Percentiles rank a stretch among this genome's conserved stretches.
phyloP scores from a whole-genome alignment of 1,139 yeast genomes.

The Lodderomyces oxycetoniae region DNA sequence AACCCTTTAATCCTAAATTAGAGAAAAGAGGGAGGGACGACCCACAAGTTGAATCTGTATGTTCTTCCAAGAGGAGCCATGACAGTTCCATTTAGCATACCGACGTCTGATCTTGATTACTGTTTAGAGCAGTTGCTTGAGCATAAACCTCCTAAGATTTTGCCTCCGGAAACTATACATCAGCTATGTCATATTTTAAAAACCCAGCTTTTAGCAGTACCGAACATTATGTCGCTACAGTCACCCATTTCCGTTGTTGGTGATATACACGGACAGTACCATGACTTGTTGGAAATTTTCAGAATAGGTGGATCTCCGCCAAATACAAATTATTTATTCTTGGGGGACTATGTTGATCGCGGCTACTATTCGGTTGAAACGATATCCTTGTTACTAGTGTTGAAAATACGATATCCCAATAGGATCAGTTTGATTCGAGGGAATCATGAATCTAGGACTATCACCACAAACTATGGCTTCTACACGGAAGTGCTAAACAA shows the following conservation, averaged over 20 bases:
- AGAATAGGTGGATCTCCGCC: conserved; percentile 93
- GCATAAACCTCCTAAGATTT: conserved; percentile 40
- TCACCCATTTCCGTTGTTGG: conserved; percentile 98
- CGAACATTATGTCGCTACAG: conserved; percentile 74
- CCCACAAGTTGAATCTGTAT: too few species aligned
- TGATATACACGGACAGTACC: conserved; percentile 96
- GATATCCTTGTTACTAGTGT: conserved; percentile 72
- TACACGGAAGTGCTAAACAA: conserved; percentile 91
- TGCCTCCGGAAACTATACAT: conserved; percentile 41
- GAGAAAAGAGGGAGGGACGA: too few species aligned
- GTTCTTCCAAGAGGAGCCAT: too few species aligned
- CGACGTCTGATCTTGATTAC: conserved; percentile 40
- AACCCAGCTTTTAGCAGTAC: conserved; percentile 33
- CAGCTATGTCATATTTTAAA: conserved; percentile 43
- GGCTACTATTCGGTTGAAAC: conserved; percentile 93
- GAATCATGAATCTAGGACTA: conserved; percentile 93
- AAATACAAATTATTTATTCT: conserved; percentile 81
- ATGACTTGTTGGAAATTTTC: conserved; percentile 87
- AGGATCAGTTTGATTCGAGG: conserved; percentile 82
- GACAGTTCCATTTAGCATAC: conserved; percentile 33
- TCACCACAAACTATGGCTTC: conserved; percentile 94
- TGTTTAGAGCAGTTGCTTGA: conserved; percentile 42
- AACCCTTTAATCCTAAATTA: too few species aligned
- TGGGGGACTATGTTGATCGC: conserved; percentile 90
- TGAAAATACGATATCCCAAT: conserved; percentile 82